Conservation (phyloP, 345 rosid species). For the Ceriops tagal region DNA sequence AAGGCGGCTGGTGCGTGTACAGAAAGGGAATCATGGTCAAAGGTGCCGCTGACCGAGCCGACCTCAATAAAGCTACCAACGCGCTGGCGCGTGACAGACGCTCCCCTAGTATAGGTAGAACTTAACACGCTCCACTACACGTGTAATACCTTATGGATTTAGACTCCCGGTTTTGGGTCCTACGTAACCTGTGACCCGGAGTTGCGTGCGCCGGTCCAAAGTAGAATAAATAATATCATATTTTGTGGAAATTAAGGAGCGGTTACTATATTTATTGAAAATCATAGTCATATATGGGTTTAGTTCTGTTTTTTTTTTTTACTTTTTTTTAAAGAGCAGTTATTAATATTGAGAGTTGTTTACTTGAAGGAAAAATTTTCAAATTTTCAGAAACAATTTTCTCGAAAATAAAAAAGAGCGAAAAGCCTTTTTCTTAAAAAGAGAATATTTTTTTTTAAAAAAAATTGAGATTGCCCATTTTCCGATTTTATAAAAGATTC, state of each 20-base stretch:
- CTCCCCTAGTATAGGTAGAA: neutral
- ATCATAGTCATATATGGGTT: neutral
- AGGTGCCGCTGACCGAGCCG: constrained; percentile 27
- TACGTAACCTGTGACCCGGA: neutral
- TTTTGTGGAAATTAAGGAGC: neutral
- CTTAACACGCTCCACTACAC: neutral
- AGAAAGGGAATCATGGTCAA: constrained; percentile 5
- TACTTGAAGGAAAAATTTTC: too few relatives aligned
- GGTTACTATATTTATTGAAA: neutral
- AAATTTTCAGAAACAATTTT: too few relatives aligned
- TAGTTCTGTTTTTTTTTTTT: too few relatives aligned
- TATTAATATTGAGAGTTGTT: too few relatives aligned
- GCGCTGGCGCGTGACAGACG: neutral
- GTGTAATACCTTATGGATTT: constrained; percentile 1
- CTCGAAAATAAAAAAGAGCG: too few relatives aligned
- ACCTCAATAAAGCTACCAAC: neutral
- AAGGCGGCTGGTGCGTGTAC: constrained; percentile 6
- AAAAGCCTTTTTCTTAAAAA: too few relatives aligned
- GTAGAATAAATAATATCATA: neutral
- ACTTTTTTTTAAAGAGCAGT: too few relatives aligned
- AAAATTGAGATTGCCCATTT: too few relatives aligned
- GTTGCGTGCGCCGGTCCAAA: neutral
- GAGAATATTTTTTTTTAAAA: too few relatives aligned
- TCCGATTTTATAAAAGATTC: too few relatives aligned
- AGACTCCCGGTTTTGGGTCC: neutral